Evolutionary conservation across 2,329 filamentous ascomycete species (phyloP), one percentile per base, ranked within the genome.

Genomic region (Sphaerostilbella broomeana): DNA sequence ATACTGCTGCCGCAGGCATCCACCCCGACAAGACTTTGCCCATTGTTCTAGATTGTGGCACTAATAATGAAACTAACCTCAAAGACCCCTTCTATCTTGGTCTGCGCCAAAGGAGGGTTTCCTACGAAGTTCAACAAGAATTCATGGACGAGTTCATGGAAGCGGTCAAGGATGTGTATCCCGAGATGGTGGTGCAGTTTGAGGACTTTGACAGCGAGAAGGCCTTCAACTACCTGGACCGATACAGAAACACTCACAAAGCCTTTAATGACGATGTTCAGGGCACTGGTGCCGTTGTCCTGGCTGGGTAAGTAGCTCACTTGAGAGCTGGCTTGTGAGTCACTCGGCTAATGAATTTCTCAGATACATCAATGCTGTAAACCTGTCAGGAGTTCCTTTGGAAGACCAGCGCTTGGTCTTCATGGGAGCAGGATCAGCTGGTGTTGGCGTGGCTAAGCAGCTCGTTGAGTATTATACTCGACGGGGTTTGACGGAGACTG

Each of bases 251-350:
- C 60, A 77, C 73, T 49, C 90, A 95, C 72, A 89, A 86, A 63
- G 94, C 86, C 74, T 98, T 98, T 78, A 97, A 97, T 64, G 92
- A 97, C 58, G 90, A 98, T 60, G 92, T 98, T 58, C 90, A 97
- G 70, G 90, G 90, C 50, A 97, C 92, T 52, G 92, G 92, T 53
- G 88, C 90, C 47, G 92, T 98, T 56, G 88, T 97, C 46, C 76
- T 95, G 40, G 90, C 77, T 48, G 90, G 90, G 72, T 79, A 64
- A 60, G 72, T 60, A 16, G 22, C 16, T 38, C 10, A 9, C 11
- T 16, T 21, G 6, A 4, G 18, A 10, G 11, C 15, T n/a, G 33
- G 18, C 24, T 16, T 6, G 9, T 13, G 13, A 11, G 16, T 27
- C 25, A 18, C 10, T 16, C 30, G 9, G 22, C 20, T 41, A 31